phyloP scores from a whole-genome alignment of 805 yeast species.

The Saccharomycopsis fodiens region DNA sequence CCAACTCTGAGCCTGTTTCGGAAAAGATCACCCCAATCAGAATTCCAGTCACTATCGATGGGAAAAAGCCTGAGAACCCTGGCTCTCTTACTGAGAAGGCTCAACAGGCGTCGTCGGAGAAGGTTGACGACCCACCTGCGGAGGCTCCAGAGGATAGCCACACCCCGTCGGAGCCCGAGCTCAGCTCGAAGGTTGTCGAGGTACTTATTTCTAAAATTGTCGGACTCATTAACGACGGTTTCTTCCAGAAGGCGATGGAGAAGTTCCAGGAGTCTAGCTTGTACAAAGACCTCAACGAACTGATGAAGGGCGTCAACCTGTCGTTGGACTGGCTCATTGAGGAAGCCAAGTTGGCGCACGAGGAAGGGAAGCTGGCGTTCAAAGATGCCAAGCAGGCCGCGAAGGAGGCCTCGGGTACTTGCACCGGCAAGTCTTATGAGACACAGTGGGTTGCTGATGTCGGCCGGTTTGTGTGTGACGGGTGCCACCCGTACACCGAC shows the following conservation, averaged over 20 bases:
- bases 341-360: background rate
- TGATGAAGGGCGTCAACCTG: background rate
- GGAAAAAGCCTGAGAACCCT: background rate
- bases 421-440: too few species aligned
- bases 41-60: background rate
- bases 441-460: too few species aligned
- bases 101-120: background rate
- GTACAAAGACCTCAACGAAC: background rate
- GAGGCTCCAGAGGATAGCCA: background rate
- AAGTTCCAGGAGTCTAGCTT: background rate
- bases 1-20: background rate
- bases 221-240: background rate
- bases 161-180: background rate
- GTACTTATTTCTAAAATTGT: background rate
- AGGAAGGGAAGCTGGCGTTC: too few species aligned
- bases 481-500: background rate
- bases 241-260: background rate
- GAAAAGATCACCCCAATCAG: background rate
- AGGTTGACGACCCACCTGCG: background rate
- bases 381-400: background rate
- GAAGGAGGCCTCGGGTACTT: background rate
- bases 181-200: background rate
- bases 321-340: slow-evolving; percentile 1
- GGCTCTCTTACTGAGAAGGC: background rate
- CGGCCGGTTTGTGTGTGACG: slow-evolving; percentile 21